phyloP scores from a whole-genome alignment of 1,284 basidiomycete genomes.

The Ustilago tritici region DNA sequence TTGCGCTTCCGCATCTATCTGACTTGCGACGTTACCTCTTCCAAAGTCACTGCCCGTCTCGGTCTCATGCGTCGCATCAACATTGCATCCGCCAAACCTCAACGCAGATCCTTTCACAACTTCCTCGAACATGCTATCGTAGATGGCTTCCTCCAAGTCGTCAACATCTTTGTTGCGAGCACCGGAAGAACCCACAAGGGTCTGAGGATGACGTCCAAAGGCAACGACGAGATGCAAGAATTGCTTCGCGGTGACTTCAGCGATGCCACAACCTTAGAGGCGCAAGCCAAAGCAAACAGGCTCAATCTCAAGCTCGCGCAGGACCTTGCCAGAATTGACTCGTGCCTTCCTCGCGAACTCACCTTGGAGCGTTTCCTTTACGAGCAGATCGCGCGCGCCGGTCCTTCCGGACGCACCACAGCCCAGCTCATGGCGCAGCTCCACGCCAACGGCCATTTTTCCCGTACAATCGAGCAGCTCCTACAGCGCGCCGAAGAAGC shows the following conservation, averaged over 20 bases:
- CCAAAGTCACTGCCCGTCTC: slow-evolving; percentile 30
- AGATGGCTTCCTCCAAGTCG: slow-evolving; percentile 42
- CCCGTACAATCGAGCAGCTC: slow-evolving; percentile 30
- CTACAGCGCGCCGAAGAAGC: slow-evolving; percentile 35
- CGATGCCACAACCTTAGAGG: slow-evolving; percentile 22
- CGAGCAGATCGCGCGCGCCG: slow-evolving; percentile 37
- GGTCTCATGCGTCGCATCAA: slow-evolving; percentile 33
- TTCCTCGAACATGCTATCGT: slow-evolving; percentile 44
- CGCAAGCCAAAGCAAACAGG: slow-evolving; percentile 21
- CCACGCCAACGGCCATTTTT: slow-evolving; percentile 30
- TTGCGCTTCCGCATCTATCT: slow-evolving; percentile 47
- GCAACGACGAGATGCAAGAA: slow-evolving; percentile 35
- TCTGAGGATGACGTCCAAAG: slow-evolving; percentile 40
- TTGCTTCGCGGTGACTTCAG: slow-evolving; percentile 25
- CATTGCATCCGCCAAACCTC: slow-evolving; percentile 1
- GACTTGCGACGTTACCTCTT: slow-evolving; percentile 27
- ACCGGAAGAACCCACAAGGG: slow-evolving; percentile 22
- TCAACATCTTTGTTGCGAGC: slow-evolving; percentile 25
- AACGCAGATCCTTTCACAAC: slow-evolving; percentile 14
- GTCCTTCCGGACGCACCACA: slow-evolving; percentile 31
- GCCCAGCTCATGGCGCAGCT: slow-evolving; percentile 30
- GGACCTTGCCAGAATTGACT: slow-evolving; percentile 29
- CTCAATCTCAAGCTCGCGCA: slow-evolving; percentile 23
- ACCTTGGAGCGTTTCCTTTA: slow-evolving; percentile 42
- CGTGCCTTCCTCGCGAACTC: slow-evolving; percentile 36